Base-by-base conservation (phyloP, 257 asterid species). In the Petrea volubilis region DNA sequence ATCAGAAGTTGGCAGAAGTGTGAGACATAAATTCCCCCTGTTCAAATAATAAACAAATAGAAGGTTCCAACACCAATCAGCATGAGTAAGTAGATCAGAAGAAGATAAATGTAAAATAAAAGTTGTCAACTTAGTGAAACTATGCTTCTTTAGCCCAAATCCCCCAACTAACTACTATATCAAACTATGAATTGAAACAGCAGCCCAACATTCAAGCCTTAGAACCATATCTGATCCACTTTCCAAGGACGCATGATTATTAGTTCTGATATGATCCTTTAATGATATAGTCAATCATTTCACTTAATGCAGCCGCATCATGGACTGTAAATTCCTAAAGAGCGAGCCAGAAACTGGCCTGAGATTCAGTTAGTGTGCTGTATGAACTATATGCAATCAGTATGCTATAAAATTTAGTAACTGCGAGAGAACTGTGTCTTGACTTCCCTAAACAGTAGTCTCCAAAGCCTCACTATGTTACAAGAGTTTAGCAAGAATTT, bases 1-100 rank as follows among this genome's bases (percentile, higher is more conserved):
- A 71, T 83, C 93, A 23, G 98, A 90, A 50, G 92, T 87, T 63
- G 99, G 96, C 83, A 95, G 56, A 68, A 95, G 90, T 12, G 87
- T 76, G 72, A 95, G 94, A 77, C 89, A 88, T 74, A 95, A 77
- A 75, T 86, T 92, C 33, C 99, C 91, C 83, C 91, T 86, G 88
- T 61, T 62, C 60, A 70, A 57, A 58, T 46, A 49, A 60, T 69
- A 58, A 71, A 71, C 27, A 72, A 58, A 20, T 11, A 27, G 20
- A 73, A 36, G 49, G 68, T 70, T 70, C 76, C 36, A 24, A 70
- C 77, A 57, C 49, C 25, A 58, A 60, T 21, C 64, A 33, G 70
- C 58, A 36, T 40, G 33, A 55, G 57, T 31, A 69, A 55, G 57
- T 31, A 69, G 10, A 57, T 46, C 18, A 57, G 18, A 40, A 64